phyloP scores from a whole-genome alignment of 2,329 filamentous ascomycete species.

The Aspergillus hortae region DNA sequence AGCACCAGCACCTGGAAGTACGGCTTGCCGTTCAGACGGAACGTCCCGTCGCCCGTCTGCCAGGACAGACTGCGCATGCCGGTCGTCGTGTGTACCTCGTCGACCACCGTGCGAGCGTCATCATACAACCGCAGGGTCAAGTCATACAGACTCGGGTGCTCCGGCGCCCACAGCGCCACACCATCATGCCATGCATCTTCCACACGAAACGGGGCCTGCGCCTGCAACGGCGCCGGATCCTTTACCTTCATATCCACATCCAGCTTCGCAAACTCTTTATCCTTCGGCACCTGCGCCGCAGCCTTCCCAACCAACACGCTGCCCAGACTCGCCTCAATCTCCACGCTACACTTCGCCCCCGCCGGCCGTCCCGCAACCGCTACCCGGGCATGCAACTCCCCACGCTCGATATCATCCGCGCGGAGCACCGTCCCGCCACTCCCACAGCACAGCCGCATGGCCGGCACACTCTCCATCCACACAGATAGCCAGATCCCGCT shows the following conservation, averaged over 20 bases:
- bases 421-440: constrained; percentile 59
- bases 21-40: constrained; percentile 64
- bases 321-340: constrained; percentile 53
- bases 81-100: constrained; percentile 57
- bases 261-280: constrained; percentile 48
- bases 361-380: constrained; percentile 41
- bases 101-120: constrained; percentile 24
- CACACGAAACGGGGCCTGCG: constrained; percentile 35
- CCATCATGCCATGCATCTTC: constrained; percentile 53
- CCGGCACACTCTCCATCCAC: constrained; percentile 58
- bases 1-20: constrained; percentile 65
- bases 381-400: constrained; percentile 51
- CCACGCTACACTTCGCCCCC: constrained; percentile 43
- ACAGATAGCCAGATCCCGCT: constrained; percentile 74
- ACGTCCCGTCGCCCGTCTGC: constrained; percentile 55
- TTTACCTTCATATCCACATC: constrained; percentile 50
- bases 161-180: constrained; percentile 66
- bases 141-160: constrained; percentile 62
- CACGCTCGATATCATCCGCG: constrained; percentile 53
- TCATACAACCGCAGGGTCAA: constrained; percentile 53
- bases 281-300: constrained; percentile 44
- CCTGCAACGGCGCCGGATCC: constrained; percentile 23
- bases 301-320: constrained; percentile 48
- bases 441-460: constrained; percentile 54
- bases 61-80: constrained; percentile 61